These are phyloP conservation scores for Aspergillus sp. DNA, from an alignment of 2,329 filamentous ascomycete species.

Conservation along the genomic window DNA sequence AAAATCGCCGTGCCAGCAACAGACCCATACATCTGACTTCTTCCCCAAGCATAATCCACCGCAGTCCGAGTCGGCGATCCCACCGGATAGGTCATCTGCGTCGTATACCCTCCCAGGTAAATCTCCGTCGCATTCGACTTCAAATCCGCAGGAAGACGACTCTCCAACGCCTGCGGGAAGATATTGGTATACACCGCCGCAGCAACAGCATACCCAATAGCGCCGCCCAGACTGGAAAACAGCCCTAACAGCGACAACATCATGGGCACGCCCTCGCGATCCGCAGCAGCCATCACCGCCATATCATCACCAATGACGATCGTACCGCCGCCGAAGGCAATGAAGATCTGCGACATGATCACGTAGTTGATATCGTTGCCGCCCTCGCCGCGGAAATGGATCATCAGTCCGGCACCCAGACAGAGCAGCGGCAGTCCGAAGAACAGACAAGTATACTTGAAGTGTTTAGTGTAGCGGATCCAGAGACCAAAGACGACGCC, in stretches of 20 bases:
- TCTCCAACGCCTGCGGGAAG: constrained; percentile 51
- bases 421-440: constrained; percentile 56
- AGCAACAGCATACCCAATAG: constrained; percentile 36
- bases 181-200: constrained; percentile 60
- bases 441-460: constrained; percentile 55
- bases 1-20: constrained; percentile 40
- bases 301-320: constrained; percentile 60
- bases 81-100: constrained; percentile 32
- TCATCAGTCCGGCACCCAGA: constrained; percentile 58
- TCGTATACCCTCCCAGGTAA: constrained; percentile 29
- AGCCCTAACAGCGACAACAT: constrained; percentile 41
- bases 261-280: constrained; percentile 57
- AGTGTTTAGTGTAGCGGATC: constrained; percentile 53
- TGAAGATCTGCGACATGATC: constrained; percentile 59
- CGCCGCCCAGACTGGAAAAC: constrained; percentile 38
- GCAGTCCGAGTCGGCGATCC: constrained; percentile 35
- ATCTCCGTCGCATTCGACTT: constrained; percentile 26
- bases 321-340: constrained; percentile 56
- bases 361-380: constrained; percentile 53
- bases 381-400: constrained; percentile 54
- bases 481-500: constrained; percentile 51
- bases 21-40: constrained; percentile 38
- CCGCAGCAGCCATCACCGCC: constrained; percentile 58
- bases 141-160: constrained; percentile 45
- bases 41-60: constrained; percentile 42